Evolutionary conservation across 2,329 filamentous ascomycete species (phyloP).

Genomic region (Neonectria coccinea): DNA sequence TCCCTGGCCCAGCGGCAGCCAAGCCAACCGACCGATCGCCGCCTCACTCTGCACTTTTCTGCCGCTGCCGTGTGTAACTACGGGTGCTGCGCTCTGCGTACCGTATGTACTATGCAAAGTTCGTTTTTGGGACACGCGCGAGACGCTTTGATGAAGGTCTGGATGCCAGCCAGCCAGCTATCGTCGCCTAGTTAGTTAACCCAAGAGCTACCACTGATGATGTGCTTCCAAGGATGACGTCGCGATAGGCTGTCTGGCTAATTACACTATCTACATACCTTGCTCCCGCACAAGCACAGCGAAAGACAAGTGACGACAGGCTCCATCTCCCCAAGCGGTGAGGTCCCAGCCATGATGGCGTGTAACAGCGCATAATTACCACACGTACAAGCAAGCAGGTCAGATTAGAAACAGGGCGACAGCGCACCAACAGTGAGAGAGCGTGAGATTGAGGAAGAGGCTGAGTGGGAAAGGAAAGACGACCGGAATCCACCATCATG

Average conservation of each 20-base stretch:
- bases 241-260: too few species aligned
- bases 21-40: conserved; percentile 10
- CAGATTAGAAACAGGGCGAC: conserved; percentile 22
- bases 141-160: background rate
- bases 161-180: too few species aligned
- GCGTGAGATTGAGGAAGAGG: background rate
- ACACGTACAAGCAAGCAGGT: background rate
- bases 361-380: conserved; percentile 27
- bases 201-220: background rate
- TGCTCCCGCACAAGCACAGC: too few species aligned
- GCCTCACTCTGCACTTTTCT: conserved; percentile 20
- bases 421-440: background rate
- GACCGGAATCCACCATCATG: background rate
- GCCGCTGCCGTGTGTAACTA: background rate
- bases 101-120: background rate
- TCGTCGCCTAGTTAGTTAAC: background rate
- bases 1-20: conserved; percentile 17
- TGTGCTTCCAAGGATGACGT: background rate
- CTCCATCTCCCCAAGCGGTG: conserved; percentile 20
- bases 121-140: background rate
- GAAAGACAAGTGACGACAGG: background rate
- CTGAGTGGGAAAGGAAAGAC: conserved; percentile 6
- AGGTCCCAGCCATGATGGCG: conserved; percentile 17
- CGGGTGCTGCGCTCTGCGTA: too few species aligned
- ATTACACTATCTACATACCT: too few species aligned